phyloP scores from a whole-genome alignment of 1,139 yeast species.

The Yamadazyma atmosphaerica region DNA sequence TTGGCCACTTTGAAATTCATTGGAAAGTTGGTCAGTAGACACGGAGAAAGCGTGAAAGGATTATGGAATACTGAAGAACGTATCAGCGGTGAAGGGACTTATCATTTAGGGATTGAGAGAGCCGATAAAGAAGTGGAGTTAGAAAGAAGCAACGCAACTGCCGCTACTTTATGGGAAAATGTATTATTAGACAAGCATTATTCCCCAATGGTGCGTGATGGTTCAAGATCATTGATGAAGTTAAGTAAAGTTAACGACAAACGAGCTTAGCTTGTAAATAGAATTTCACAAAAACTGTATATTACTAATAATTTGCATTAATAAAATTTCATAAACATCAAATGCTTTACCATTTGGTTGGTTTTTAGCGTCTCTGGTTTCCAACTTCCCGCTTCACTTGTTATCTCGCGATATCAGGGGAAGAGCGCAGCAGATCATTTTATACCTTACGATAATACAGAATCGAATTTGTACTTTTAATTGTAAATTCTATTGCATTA shows the following conservation, averaged over 20 bases:
- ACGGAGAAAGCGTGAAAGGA: constrained; percentile 65
- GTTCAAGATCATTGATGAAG: constrained; percentile 45
- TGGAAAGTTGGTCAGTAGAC: constrained; percentile 71
- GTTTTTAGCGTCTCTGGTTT: no score
- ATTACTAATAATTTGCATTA: background rate
- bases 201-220: constrained; percentile 69
- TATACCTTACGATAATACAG: background rate
- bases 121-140: constrained; percentile 47
- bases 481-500: background rate
- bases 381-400: no score
- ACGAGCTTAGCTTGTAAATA: constrained; percentile 3
- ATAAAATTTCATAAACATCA: no score
- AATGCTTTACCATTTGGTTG: no score
- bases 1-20: constrained; percentile 75
- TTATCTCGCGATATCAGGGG: background rate
- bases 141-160: constrained; percentile 79
- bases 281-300: background rate
- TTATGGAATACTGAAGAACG: constrained; percentile 87
- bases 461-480: background rate
- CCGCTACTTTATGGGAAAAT: constrained; percentile 89
- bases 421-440: background rate
- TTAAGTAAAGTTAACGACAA: constrained; percentile 27
- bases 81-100: constrained; percentile 63
- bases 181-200: constrained; percentile 78
- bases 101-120: constrained; percentile 66